These are phyloP conservation scores for Byssothecium circinans DNA, from an alignment of 2,329 filamentous ascomycete species.

Conservation along the genomic window DNA sequence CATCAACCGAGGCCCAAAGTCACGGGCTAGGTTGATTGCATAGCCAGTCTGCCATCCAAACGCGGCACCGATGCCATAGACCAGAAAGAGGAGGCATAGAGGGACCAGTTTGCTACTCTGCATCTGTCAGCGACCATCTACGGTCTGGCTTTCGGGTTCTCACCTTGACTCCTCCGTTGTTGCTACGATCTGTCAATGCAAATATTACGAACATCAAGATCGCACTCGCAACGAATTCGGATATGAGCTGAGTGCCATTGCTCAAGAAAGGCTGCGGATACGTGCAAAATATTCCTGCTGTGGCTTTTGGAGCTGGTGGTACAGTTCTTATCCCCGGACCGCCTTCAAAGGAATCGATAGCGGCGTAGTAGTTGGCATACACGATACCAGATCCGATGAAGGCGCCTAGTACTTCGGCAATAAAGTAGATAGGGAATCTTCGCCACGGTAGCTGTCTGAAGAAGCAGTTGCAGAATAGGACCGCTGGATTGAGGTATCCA, in stretches of 20 bases:
- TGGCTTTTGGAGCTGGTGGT: conserved; percentile 57
- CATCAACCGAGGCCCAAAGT: conserved; percentile 69
- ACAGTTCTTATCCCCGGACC: conserved; percentile 64
- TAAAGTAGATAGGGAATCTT: conserved; percentile 67
- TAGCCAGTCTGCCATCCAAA: conserved; percentile 79
- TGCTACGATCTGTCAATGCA: conserved; percentile 61
- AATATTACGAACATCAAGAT: conserved; percentile 74
- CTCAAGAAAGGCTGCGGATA: conserved; percentile 70
- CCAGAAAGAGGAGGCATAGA: conserved; percentile 68
- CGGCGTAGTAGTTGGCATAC: conserved; percentile 53
- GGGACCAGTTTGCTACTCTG: conserved; percentile 47
- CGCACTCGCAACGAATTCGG: conserved; percentile 68
- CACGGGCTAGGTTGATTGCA: conserved; percentile 72
- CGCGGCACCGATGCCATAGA: conserved; percentile 72
- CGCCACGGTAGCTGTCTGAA: conserved; percentile 70
- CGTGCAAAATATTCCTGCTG: conserved; percentile 72
- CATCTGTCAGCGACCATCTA: conserved; percentile 6
- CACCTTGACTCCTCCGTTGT: conserved; percentile 42
- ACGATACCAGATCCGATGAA: conserved; percentile 58
- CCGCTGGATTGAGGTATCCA: conserved; percentile 66
- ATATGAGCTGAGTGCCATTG: conserved; percentile 68
- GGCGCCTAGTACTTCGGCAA: conserved; percentile 68
- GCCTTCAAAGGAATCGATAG: conserved; percentile 67
- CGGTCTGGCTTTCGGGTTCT: background rate
- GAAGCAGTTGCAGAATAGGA: conserved; percentile 70